phyloP scores from a whole-genome alignment of 805 yeast genomes.

The Schwanniomyces polymorphus region DNA sequence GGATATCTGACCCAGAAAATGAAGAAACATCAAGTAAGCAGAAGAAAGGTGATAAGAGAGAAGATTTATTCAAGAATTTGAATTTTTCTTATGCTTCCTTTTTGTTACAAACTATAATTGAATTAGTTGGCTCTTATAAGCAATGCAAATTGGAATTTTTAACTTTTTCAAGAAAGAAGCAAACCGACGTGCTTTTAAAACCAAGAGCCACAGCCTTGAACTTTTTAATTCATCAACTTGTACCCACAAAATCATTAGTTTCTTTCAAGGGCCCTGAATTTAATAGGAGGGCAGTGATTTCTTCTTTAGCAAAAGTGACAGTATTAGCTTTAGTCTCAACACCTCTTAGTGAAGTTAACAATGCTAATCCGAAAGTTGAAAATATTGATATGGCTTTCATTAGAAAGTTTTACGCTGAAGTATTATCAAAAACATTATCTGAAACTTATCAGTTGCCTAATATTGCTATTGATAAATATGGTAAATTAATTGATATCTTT shows the following conservation, averaged over 20 bases:
- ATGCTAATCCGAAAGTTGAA: conserved; percentile 47
- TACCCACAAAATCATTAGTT: conserved; percentile 52
- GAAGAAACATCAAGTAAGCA: conserved; percentile 1
- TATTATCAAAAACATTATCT: conserved; percentile 59
- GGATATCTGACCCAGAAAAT: conserved; percentile 29
- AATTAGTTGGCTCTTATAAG: conserved; percentile 74
- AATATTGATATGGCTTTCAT: conserved; percentile 74
- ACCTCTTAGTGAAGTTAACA: conserved; percentile 46
- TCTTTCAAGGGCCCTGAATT: conserved; percentile 37
- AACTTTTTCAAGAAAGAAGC: conserved; percentile 64
- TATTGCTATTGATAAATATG: conserved; percentile 46
- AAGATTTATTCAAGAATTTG: conserved; percentile 47
- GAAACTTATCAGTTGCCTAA: conserved; percentile 40
- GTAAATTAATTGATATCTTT: conserved; percentile 53
- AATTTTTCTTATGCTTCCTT: conserved; percentile 68
- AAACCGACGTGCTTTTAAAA: conserved; percentile 42
- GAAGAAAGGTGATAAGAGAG: conserved; percentile 18
- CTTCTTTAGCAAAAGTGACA: conserved; percentile 61
- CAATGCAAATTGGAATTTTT: conserved; percentile 80
- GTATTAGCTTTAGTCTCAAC: conserved; percentile 64
- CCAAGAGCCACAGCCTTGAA: conserved; percentile 80
- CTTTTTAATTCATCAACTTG: conserved; percentile 70
- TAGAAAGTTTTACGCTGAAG: conserved; percentile 71
- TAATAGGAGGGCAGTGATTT: conserved; percentile 55
- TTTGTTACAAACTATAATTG: conserved; percentile 65